Base-by-base conservation (phyloP, 805 yeast species). In the Dipodascopsis uninucleata region DNA sequence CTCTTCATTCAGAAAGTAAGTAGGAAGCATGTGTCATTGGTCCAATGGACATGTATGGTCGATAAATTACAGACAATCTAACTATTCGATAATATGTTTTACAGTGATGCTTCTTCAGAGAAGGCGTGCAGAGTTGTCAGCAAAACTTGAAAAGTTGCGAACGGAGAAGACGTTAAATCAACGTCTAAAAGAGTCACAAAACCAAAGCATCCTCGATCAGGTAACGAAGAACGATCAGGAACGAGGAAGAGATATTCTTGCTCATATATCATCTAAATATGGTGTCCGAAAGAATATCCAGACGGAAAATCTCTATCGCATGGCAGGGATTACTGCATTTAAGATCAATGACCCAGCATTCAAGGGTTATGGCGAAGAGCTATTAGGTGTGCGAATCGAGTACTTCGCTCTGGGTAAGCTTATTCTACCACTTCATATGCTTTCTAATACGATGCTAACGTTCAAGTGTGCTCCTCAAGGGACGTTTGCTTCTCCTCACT, bases 311-410 rank as follows among this genome's bases (percentile, higher is more conserved):
- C 43, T 53, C 7, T 37, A 51, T 23, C 38, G 57, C 9, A n/a
- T 53, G 17, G 28, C 53, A 3, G 53, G 53, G 1, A 47, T 47
- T 9, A 53, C 56, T 8, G 42, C 49, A 18, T 53, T 53, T 28
- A 17, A 29, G 6, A 53, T 51, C 12, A 5, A 16, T 9, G 50
- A 47, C 41, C 51, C 56, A 10, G 34, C 43, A 9, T 18, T 39
- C 6, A 28, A 32, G 14, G 43, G 25, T 14, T 14, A 25, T 14
- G 43, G 23, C 14, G 31, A n/a, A 12, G 36, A 26, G n/a, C 21
- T 51, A 28, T 38, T 51, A n/a, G 57, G 56, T 6, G 32, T 53
- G 3, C 42, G 57, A n/a, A 35, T 53, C n/a, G 57, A 53, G 23
- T 36, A 41, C 20, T 45, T 45, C 28, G 49, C 44, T 1, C 24